Evolutionary conservation across 148 eudicot species (phyloP).

Genomic region (Rhododendron molle): DNA sequence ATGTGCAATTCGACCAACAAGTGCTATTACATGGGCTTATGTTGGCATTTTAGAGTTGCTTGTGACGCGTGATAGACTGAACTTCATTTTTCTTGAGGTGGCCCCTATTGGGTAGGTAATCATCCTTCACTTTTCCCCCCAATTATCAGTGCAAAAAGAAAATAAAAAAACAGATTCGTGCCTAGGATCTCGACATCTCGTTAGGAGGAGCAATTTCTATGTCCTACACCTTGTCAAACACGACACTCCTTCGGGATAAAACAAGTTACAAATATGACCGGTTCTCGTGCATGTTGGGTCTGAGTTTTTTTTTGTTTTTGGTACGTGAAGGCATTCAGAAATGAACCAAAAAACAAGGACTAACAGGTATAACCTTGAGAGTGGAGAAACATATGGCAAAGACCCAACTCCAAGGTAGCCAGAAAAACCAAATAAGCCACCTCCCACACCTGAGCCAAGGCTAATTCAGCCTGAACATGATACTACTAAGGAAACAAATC

Average conservation of each 20-base stretch:
- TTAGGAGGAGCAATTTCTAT: neutral
- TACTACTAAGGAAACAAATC: neutral
- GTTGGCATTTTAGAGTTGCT: constrained; percentile 66
- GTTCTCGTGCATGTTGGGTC: neutral
- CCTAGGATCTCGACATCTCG: neutral
- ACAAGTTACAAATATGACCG: neutral
- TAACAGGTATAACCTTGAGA: too few species aligned
- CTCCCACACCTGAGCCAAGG: neutral
- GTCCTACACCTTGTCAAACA: neutral
- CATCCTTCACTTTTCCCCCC: neutral
- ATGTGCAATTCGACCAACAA: constrained; percentile 87
- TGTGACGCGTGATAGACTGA: constrained; percentile 44
- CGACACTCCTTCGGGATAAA: neutral
- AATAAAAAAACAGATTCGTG: neutral
- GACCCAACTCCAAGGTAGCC: neutral
- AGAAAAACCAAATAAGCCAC: neutral
- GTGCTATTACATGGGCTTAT: constrained; percentile 88
- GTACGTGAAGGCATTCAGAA: neutral
- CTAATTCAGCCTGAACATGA: neutral
- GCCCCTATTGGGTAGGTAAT: constrained; percentile 76
- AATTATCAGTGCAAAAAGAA: neutral
- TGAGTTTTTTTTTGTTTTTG: neutral
- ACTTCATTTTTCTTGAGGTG: constrained; percentile 67
- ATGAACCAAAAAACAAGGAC: neutral
- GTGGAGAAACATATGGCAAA: neutral